Evolutionary conservation across 176 grass and related monocot genomes (phyloP).

Genomic region (Juncus effusus): DNA sequence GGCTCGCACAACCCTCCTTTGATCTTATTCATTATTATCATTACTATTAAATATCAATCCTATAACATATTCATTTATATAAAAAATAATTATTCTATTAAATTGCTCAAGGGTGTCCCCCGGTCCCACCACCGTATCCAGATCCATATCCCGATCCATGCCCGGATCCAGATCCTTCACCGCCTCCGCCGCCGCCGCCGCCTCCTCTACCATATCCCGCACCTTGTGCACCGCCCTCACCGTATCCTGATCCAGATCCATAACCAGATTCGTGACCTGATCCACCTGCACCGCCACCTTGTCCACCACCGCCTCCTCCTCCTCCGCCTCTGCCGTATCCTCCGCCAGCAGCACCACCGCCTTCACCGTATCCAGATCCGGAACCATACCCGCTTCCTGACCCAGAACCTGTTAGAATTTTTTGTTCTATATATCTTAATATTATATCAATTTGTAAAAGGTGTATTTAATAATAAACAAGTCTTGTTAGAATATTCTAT

Average conservation of each 20-base stretch:
- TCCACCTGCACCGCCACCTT: conserved; percentile 11
- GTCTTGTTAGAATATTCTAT: too few relatives aligned
- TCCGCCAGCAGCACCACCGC: conserved; percentile 13
- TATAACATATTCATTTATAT: too few relatives aligned
- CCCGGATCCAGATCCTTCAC: conserved; percentile 21
- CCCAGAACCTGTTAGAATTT: background rate
- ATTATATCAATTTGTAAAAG: too few relatives aligned
- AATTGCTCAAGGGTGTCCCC: conserved; percentile 6
- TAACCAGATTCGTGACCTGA: conserved; percentile 20
- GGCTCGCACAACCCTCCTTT: too few relatives aligned
- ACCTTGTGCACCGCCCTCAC: conserved; percentile 18
- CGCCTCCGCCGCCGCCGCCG: conserved; percentile 19
- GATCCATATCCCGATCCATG: conserved; percentile 25
- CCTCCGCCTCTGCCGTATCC: conserved; percentile 22
- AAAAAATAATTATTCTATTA: too few relatives aligned
- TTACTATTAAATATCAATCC: too few relatives aligned
- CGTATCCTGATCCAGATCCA: conserved; percentile 29
- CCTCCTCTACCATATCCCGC: conserved; percentile 20
- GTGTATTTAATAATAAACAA: too few relatives aligned
- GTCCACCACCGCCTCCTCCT: conserved; percentile 14
- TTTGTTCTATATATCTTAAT: too few relatives aligned
- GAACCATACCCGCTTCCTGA: conserved; percentile 27
- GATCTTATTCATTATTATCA: too few relatives aligned
- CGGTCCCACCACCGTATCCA: conserved; percentile 8
- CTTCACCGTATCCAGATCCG: conserved; percentile 22